phyloP scores from a whole-genome alignment of 202 grass and related monocot genomes.

The Zizania palustris region DNA sequence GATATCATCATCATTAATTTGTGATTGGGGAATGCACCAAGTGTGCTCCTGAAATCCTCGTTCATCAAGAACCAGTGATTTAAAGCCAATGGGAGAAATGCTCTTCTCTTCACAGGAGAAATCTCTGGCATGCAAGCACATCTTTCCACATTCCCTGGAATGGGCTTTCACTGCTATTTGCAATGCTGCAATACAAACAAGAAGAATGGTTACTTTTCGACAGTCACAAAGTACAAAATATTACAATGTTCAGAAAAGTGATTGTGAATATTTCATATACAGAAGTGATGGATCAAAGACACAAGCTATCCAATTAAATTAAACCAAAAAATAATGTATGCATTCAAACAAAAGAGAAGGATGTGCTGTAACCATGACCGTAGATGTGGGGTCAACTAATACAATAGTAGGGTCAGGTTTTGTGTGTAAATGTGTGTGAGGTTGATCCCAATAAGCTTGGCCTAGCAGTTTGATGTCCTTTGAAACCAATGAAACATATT shows the following conservation, averaged over 20 bases:
- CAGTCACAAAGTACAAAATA: neutral
- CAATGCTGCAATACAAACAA: conserved; percentile 31
- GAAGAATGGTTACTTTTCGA: conserved; percentile 16
- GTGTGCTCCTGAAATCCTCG: conserved; percentile 47
- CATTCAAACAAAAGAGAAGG: neutral
- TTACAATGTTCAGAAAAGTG: neutral
- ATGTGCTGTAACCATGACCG: neutral
- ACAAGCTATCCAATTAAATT: no score
- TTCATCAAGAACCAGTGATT: conserved; percentile 61
- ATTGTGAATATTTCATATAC: neutral
- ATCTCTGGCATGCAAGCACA: conserved; percentile 52
- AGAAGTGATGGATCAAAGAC: neutral
- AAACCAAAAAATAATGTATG: neutral
- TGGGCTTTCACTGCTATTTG: conserved; percentile 10
- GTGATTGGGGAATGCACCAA: conserved; percentile 37
- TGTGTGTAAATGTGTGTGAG: neutral
- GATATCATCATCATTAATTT: conserved; percentile 38
- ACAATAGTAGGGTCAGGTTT: neutral
- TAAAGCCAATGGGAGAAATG: conserved; percentile 36
- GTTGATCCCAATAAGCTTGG: neutral
- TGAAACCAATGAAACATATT: neutral
- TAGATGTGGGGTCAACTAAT: conserved; percentile 5
- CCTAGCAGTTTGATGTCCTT: neutral
- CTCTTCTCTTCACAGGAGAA: conserved; percentile 42
- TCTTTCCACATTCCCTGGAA: conserved; percentile 69